Evolutionary conservation across 192 early-diverging fungal genomes (phyloP).

Genomic region (Podila verticillata): DNA sequence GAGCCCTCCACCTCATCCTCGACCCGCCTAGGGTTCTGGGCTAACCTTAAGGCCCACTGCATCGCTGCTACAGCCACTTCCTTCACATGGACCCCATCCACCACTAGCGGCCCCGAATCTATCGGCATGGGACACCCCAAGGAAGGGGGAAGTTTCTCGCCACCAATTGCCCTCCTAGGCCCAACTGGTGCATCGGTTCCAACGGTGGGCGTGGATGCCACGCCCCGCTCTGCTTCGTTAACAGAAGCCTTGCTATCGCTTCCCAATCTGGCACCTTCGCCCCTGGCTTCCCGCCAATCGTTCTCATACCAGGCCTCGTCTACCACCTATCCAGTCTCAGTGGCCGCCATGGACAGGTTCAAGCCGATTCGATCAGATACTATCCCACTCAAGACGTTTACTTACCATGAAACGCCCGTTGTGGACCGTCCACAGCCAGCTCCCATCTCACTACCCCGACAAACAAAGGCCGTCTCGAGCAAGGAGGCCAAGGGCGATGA

Average conservation of each 20-base stretch:
- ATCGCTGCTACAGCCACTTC: constrained; percentile 22
- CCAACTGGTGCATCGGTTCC: constrained; percentile 24
- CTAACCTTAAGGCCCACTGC: constrained; percentile 45
- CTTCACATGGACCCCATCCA: constrained; percentile 15
- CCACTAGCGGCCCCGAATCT: neutral
- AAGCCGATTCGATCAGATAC: constrained; percentile 39
- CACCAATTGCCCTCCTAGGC: constrained; percentile 30
- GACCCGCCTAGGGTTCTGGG: constrained; percentile 40
- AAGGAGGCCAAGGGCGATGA: neutral
- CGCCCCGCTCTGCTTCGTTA: constrained; percentile 25
- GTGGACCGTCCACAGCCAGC: constrained; percentile 23
- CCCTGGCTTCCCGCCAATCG: constrained; percentile 12
- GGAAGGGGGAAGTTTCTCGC: constrained; percentile 13
- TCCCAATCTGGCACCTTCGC: constrained; percentile 34
- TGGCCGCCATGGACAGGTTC: constrained; percentile 45
- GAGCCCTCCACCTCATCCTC: constrained; percentile 32
- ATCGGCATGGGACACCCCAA: neutral
- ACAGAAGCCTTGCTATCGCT: constrained; percentile 30
- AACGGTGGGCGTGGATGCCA: constrained; percentile 30
- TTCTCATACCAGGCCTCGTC: constrained; percentile 1
- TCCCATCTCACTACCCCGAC: neutral
- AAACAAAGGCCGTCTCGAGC: neutral
- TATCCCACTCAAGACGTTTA: constrained; percentile 45
- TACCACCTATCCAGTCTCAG: constrained; percentile 27
- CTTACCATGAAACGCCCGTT: constrained; percentile 47